A percentile compares a stretch with the other conserved stretches of the same genome.
Conservation (phyloP, 2,329 filamentous ascomycete genomes). For the Lasiodiplodia sp. region DNA sequence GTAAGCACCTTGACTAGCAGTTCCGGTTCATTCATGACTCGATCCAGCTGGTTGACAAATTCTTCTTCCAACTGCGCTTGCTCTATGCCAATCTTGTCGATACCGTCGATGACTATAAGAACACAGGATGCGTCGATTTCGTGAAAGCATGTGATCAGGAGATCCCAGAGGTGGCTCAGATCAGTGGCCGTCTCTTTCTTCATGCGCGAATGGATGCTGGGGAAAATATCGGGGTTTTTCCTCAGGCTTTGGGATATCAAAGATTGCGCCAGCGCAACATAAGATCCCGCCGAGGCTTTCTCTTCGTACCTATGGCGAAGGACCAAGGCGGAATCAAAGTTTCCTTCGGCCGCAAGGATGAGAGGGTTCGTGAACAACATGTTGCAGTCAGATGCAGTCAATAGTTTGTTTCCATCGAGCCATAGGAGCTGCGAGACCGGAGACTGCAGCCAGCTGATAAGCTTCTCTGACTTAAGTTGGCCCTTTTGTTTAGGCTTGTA, state of each 20-base stretch:
- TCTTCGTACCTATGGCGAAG: not conserved
- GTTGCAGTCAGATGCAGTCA: not conserved
- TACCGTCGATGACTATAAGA: no score
- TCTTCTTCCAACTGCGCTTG: no score
- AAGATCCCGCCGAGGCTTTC: not conserved
- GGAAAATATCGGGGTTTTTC: not conserved
- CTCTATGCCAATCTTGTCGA: no score
- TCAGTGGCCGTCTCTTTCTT: not conserved
- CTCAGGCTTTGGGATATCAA: not conserved
- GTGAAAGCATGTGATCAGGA: no score
- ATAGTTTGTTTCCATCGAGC: not conserved
- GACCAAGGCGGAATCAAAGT: not conserved
- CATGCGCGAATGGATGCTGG: no score
- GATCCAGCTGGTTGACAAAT: no score
- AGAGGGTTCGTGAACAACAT: not conserved
- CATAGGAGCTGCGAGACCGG: not conserved
- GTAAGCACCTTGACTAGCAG: no score
- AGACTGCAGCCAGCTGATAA: not conserved
- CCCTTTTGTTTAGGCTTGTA: not conserved
- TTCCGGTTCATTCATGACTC: no score
- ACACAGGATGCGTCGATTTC: no score
- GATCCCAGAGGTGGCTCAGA: no score
- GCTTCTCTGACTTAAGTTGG: not conserved
- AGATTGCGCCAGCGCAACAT: not conserved
- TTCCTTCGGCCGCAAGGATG: not conserved